phyloP scores from a whole-genome alignment of 2,329 filamentous ascomycete genomes.

The Phyllosticta citrichinensis region DNA sequence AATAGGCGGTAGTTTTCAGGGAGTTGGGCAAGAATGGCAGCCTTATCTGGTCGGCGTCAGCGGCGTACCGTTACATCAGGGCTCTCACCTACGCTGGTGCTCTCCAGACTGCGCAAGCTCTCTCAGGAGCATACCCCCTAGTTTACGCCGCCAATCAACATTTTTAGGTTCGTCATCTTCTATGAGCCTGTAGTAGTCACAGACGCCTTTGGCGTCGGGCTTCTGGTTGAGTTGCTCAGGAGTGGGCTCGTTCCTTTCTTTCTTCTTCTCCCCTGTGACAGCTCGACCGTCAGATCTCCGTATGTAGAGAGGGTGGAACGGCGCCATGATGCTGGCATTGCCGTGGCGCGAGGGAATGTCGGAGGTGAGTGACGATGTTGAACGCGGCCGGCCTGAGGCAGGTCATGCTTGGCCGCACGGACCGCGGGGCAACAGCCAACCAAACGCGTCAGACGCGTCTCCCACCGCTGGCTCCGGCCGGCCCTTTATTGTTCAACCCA shows the following conservation, averaged over 20 bases:
- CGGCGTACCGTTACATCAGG: not conserved
- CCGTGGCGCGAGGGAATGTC: not conserved
- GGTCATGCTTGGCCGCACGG: no score
- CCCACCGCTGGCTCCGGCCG: no score
- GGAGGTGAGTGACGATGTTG: not conserved
- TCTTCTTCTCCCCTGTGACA: conserved; percentile 38
- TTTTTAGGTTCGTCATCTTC: conserved; percentile 42
- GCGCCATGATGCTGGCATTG: conserved; percentile 26
- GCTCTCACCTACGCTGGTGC: conserved; percentile 18
- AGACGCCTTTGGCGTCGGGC: conserved; percentile 43
- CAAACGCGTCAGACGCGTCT: not conserved
- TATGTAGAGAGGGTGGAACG: conserved; percentile 39
- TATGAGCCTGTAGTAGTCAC: conserved; percentile 45
- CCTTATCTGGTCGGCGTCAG: conserved; percentile 16
- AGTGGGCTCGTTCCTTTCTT: conserved; percentile 42
- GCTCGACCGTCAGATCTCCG: conserved; percentile 40
- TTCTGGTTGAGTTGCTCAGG: conserved; percentile 42
- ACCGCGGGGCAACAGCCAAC: no score
- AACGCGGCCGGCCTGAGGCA: no score
- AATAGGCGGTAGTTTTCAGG: conserved; percentile 49
- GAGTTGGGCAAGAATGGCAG: conserved; percentile 43
- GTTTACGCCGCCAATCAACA: conserved; percentile 48
- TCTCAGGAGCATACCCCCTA: conserved; percentile 48
- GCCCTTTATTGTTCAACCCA: not conserved
- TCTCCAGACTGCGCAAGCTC: conserved; percentile 33